A percentile compares a stretch with the other conserved stretches of the same genome.
Conservation (phyloP, 148 eudicot species). For the Vaccinium darrowii region DNA sequence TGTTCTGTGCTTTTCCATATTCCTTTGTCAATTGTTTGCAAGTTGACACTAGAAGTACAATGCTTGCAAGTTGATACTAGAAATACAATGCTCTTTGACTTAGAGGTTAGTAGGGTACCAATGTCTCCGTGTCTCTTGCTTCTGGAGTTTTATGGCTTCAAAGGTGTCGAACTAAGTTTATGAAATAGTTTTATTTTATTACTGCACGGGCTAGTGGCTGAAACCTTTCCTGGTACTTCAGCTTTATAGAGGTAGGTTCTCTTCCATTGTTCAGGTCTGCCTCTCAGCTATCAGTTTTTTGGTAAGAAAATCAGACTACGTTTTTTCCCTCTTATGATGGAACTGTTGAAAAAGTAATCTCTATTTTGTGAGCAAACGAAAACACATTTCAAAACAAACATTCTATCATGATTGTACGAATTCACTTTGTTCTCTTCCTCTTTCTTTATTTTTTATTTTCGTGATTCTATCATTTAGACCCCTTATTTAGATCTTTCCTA, state of each 20-base stretch:
- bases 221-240: not conserved
- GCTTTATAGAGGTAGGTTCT: not conserved
- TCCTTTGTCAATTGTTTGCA: not conserved
- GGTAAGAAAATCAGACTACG: not conserved
- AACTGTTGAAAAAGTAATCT: not conserved
- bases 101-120: not conserved
- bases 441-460: not conserved
- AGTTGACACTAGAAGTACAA: not conserved
- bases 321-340: not conserved
- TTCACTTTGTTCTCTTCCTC: not conserved
- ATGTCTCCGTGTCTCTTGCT: not conserved
- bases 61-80: not conserved
- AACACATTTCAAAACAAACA: not conserved
- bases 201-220: not conserved
- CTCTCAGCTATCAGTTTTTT: not conserved
- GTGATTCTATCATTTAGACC: not conserved
- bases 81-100: not conserved
- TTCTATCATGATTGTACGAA: not conserved
- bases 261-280: not conserved
- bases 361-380: not conserved
- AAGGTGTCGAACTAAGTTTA: not conserved
- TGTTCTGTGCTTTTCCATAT: constrained; percentile 18
- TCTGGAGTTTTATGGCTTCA: constrained; percentile 3
- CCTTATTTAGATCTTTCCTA: not conserved
- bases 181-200: not conserved